phyloP scores from a whole-genome alignment of 2,329 filamentous ascomycete species.

The Emmonsia crescens region DNA sequence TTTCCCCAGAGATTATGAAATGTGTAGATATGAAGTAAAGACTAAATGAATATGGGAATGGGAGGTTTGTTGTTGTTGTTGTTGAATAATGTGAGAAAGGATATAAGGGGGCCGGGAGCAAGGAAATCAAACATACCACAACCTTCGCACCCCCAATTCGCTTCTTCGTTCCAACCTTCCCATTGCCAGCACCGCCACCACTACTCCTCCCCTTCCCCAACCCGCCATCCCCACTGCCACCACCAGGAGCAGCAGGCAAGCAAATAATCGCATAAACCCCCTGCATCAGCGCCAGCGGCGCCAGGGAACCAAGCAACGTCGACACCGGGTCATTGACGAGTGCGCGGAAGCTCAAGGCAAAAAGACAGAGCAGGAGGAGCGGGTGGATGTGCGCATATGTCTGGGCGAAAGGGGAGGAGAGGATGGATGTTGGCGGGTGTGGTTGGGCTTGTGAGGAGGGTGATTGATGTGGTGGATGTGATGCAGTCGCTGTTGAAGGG shows the following conservation, averaged over 20 bases:
- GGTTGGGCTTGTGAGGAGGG: slow-evolving; percentile 13
- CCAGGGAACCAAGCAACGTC: slow-evolving; percentile 50
- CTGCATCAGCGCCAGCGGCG: slow-evolving; percentile 55
- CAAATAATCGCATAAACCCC: slow-evolving; percentile 47
- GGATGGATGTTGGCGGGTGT: slow-evolving; percentile 36
- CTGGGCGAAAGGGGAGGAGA: slow-evolving; percentile 39
- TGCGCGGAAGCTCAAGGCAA: slow-evolving; percentile 51
- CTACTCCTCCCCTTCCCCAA: neutral
- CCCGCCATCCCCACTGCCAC: slow-evolving; percentile 9
- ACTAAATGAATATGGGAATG: neutral
- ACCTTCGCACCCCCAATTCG: slow-evolving; percentile 14
- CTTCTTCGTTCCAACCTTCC: slow-evolving; percentile 6
- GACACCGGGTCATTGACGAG: slow-evolving; percentile 61
- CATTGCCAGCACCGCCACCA: slow-evolving; percentile 12
- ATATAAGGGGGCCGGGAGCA: too few species aligned
- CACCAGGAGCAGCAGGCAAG: slow-evolving; percentile 33
- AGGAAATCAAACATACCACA: slow-evolving; percentile 20
- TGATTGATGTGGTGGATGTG: slow-evolving; percentile 12
- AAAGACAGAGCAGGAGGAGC: slow-evolving; percentile 52
- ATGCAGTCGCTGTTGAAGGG: neutral
- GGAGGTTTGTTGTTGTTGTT: too few species aligned
- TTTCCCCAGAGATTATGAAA: neutral
- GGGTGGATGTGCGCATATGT: slow-evolving; percentile 58
- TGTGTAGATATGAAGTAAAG: neutral
- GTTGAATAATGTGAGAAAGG: neutral